phyloP scores from a whole-genome alignment of 2,329 filamentous ascomycete species.

The Neocucurbitaria cava region DNA sequence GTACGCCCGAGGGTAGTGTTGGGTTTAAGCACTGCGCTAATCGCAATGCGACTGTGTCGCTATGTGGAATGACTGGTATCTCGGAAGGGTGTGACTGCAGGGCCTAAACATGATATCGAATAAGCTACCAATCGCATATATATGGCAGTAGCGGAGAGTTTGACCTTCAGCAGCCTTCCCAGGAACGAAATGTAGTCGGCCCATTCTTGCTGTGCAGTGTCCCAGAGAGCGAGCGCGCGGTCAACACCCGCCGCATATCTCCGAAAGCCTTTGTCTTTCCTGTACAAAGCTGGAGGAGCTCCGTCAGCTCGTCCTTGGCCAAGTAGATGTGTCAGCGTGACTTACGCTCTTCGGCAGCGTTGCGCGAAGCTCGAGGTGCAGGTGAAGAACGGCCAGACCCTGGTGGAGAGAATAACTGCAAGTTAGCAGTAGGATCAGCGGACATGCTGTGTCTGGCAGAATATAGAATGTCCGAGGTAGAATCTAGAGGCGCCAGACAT shows the following conservation, averaged over 20 bases:
- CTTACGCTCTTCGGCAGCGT: slow-evolving; percentile 78
- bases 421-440: slow-evolving; percentile 45
- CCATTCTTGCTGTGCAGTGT: slow-evolving; percentile 96
- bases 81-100: slow-evolving; percentile 83
- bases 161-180: slow-evolving; percentile 85
- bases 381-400: slow-evolving; percentile 85
- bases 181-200: slow-evolving; percentile 99
- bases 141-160: slow-evolving; percentile 23
- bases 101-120: slow-evolving; percentile 62
- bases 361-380: slow-evolving; percentile 76
- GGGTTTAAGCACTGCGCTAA: slow-evolving; percentile 95
- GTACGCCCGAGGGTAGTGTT: slow-evolving; percentile 89
- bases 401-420: slow-evolving; percentile 68
- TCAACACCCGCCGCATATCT: slow-evolving; percentile 91
- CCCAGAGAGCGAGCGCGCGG: slow-evolving; percentile 85
- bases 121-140: slow-evolving; percentile 30
- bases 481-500: slow-evolving; percentile 35
- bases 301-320: background rate
- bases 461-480: slow-evolving; percentile 19
- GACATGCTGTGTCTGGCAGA: slow-evolving; percentile 44
- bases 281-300: slow-evolving; percentile 59
- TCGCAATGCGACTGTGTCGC: slow-evolving; percentile 83
- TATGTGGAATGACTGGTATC: slow-evolving; percentile 78
- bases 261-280: slow-evolving; percentile 74
- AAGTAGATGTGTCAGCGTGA: slow-evolving; percentile 6